phyloP scores from a whole-genome alignment of 202 grass and related monocot species.

The Setaria italica region DNA sequence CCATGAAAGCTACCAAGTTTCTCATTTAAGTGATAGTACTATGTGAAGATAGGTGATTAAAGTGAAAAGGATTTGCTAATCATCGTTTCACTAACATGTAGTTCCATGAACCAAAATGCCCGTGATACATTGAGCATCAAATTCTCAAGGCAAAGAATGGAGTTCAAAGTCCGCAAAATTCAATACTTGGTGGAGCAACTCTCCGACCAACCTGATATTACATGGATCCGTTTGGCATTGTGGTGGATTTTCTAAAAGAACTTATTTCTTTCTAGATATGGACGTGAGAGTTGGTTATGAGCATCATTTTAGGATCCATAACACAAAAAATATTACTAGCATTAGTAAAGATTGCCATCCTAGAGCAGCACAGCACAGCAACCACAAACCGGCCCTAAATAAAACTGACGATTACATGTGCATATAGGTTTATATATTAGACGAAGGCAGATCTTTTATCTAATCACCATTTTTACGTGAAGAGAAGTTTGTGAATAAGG shows the following conservation, averaged over 20 bases:
- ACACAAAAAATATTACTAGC: neutral
- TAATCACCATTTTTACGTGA: neutral
- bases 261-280: neutral
- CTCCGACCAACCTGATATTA: neutral
- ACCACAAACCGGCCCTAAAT: neutral
- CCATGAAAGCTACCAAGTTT: neutral
- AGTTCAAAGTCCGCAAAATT: neutral
- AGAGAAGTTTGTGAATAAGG: neutral
- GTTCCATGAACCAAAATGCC: neutral
- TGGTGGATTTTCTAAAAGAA: neutral
- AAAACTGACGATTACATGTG: neutral
- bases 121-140: neutral
- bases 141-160: constrained; percentile 5
- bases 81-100: neutral
- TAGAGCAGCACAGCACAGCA: neutral
- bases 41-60: neutral
- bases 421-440: neutral
- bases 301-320: neutral
- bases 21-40: constrained; percentile 4
- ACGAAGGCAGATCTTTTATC: neutral
- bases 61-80: neutral
- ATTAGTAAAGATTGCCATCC: neutral
- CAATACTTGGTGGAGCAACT: neutral
- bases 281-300: neutral
- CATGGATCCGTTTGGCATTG: neutral